Evolutionary conservation across 768 basidiomycete genomes (phyloP), one percentile per base, ranked within the genome.

Genomic region (Pleurotus pulmonarius): DNA sequence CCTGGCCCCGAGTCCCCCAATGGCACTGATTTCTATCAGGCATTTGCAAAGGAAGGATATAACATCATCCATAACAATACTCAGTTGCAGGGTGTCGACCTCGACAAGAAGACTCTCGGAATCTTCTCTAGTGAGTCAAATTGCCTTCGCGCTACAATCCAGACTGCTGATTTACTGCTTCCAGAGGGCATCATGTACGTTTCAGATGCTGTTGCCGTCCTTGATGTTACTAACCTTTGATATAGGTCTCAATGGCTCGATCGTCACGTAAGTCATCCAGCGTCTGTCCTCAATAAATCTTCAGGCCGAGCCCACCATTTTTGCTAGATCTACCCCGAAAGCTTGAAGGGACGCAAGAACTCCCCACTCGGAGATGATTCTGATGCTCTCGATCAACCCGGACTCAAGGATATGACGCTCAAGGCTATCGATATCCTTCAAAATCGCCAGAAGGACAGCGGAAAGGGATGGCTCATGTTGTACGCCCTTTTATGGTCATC

Each of bases 381-480:
- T 12, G 75, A 75, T 61, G 73, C 76, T 7, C 53, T 67, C 18
- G 72, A 76, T 64, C 76, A 78, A 59, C 76, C 76, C 24, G 76
- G 76, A 13, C 64, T 78, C 61, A 76, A 78, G 59, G 74, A 75
- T 12, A 78, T 78, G 75, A 76, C 76, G 0, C 57, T 78, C 38
- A 78, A 76, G 63, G 76, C 75, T 20, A 78, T 76, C 51, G 75
- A 78, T 53, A 69, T 76, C 51, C 69, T 78, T 26, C 75, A 77
- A 47, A 62, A 67, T 6, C 69, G 75, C 8, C 51, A 53, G 39
- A 53, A 53, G 59, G 59, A 64, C 45, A 69, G 69, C 41, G 65
- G 70, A 16, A 63, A 71, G 52, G 76, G 76, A 2, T 78, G 73
- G 73, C 75, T 78, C 63, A 70, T 78, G 75, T 75, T 78, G 76